Evolutionary conservation across 768 basidiomycete species (phyloP).

Genomic region (Leucogyrophana mollusca): DNA sequence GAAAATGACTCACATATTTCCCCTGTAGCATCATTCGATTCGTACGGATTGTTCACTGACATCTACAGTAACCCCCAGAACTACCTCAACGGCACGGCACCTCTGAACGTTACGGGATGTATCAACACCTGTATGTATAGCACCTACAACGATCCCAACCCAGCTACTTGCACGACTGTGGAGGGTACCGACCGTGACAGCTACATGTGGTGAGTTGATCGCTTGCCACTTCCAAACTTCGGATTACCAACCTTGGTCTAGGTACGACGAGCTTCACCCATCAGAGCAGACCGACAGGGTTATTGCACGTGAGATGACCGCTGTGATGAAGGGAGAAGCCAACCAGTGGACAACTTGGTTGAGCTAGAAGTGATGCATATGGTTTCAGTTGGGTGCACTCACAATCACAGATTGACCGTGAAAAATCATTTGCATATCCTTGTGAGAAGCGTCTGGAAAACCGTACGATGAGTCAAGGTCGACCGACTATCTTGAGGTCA

Average conservation of each 20-base stretch:
- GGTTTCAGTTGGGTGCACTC: too few relatives aligned
- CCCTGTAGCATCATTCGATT: conserved; percentile 50
- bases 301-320: conserved; percentile 50
- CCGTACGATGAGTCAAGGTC: too few relatives aligned
- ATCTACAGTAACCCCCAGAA: conserved; percentile 45
- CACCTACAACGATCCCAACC: conserved; percentile 23
- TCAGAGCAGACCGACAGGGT: conserved; percentile 57
- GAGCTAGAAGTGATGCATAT: conserved; percentile 27
- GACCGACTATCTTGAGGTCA: too few relatives aligned
- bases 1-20: not conserved
- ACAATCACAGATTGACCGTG: too few relatives aligned
- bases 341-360: conserved; percentile 53
- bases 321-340: conserved; percentile 41
- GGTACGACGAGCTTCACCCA: conserved; percentile 55
- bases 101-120: conserved; percentile 51
- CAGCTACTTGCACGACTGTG: conserved; percentile 26
- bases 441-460: too few relatives aligned
- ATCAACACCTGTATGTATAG: conserved; percentile 43
- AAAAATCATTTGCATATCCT: too few relatives aligned
- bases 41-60: conserved; percentile 53
- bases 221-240: too few relatives aligned
- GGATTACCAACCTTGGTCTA: not conserved
- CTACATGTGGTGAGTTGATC: conserved; percentile 51
- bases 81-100: conserved; percentile 60
- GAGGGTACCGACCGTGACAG: conserved; percentile 43